Evolutionary conservation across 1,284 basidiomycete species (phyloP).

Genomic region (Spongispora temasekensis): DNA sequence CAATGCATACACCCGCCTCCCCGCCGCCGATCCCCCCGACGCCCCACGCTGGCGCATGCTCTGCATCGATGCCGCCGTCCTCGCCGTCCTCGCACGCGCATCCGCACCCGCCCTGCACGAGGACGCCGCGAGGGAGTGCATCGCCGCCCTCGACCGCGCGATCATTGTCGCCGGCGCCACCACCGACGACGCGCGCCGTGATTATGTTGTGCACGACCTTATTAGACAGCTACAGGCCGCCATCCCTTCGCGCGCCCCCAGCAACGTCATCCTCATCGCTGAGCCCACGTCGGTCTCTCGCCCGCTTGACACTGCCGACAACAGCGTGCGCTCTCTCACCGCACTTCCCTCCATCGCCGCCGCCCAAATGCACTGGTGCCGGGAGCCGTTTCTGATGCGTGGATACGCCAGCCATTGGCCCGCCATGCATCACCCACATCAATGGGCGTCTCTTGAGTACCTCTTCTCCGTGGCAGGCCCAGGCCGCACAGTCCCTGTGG

Average conservation of each 20-base stretch:
- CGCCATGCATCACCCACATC: constrained; percentile 57
- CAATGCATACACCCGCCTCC: constrained; percentile 40
- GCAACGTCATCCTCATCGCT: constrained; percentile 19
- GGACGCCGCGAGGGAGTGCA: constrained; percentile 32
- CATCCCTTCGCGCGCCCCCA: constrained; percentile 11
- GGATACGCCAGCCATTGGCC: constrained; percentile 68
- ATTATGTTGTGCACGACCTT: constrained; percentile 55
- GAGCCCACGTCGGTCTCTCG: constrained; percentile 13
- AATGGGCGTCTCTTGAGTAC: constrained; percentile 73
- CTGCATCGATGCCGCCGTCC: constrained; percentile 65
- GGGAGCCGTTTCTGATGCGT: constrained; percentile 73
- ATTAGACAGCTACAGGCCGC: constrained; percentile 52
- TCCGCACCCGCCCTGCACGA: constrained; percentile 32
- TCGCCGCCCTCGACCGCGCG: constrained; percentile 72
- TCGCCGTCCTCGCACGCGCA: constrained; percentile 49
- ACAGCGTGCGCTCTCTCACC: constrained; percentile 39
- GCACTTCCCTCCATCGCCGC: constrained; percentile 55
- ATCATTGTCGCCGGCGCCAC: constrained; percentile 82
- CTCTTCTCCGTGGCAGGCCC: constrained; percentile 68
- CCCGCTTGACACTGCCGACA: constrained; percentile 22
- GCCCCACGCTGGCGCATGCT: constrained; percentile 52
- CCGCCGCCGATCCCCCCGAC: constrained; percentile 23
- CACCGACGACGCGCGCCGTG: constrained; percentile 60
- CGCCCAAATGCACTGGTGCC: constrained; percentile 48
- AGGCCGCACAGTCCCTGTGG: constrained; percentile 87